phyloP scores from a whole-genome alignment of 305 asterid genomes.

The Fraxinus dipetala region DNA sequence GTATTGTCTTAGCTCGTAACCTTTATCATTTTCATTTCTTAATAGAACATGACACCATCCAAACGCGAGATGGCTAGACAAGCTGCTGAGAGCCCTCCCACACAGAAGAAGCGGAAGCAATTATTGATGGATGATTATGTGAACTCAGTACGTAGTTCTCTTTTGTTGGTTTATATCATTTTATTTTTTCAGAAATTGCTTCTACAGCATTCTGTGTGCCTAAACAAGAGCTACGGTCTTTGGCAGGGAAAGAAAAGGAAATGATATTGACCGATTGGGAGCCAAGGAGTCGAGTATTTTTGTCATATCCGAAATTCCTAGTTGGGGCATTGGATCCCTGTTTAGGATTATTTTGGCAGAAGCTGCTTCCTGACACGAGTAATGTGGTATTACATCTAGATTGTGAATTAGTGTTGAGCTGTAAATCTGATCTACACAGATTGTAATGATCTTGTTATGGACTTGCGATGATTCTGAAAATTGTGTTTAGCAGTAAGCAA shows the following conservation, averaged over 20 bases:
- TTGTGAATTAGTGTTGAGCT: not conserved
- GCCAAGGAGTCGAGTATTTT: not conserved
- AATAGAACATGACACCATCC: constrained; percentile 64
- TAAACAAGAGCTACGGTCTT: not conserved
- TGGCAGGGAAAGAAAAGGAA: constrained; percentile 77
- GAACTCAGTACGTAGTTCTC: constrained; percentile 53
- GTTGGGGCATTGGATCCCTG: not conserved
- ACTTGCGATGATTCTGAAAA: not conserved
- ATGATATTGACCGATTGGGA: constrained; percentile 28
- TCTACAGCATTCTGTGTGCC: not conserved
- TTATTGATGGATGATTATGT: constrained; percentile 70
- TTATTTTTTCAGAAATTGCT: not conserved
- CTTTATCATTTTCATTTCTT: not conserved
- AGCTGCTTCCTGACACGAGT: not conserved
- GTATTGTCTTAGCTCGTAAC: not conserved
- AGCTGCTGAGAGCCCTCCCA: constrained; percentile 78
- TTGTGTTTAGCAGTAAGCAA: not conserved
- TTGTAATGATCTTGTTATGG: not conserved
- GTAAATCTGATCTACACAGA: not conserved
- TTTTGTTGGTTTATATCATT: not conserved
- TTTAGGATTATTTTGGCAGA: not conserved
- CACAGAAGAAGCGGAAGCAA: constrained; percentile 70
- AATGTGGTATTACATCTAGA: not conserved
- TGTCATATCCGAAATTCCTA: not conserved
- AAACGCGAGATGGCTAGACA: constrained; percentile 71